phyloP scores from a whole-genome alignment of 345 rosid species.

The Populus euphratica region DNA sequence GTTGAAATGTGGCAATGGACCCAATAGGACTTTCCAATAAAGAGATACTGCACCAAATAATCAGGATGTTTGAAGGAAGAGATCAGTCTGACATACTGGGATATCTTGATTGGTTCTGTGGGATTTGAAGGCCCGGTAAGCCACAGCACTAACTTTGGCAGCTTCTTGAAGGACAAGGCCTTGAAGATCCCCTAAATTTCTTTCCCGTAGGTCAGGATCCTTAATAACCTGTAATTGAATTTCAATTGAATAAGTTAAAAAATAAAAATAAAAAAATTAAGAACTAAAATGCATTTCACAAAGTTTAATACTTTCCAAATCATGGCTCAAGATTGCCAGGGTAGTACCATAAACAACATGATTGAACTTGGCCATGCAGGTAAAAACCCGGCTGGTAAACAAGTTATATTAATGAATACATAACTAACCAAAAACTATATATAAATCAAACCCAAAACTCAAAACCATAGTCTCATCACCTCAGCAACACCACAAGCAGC shows the following conservation, averaged over 20 bases:
- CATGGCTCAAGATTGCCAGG: background rate
- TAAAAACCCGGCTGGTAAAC: too few relatives aligned
- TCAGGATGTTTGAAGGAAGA: background rate
- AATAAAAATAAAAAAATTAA: background rate
- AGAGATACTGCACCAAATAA: background rate
- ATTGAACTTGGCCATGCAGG: too few relatives aligned
- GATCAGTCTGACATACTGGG: slow-evolving; percentile 50
- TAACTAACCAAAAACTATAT: background rate
- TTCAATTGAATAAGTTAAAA: background rate
- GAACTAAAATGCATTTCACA: background rate
- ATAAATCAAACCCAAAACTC: background rate
- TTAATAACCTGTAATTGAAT: slow-evolving; percentile 51
- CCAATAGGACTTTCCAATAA: background rate
- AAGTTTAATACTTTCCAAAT: background rate
- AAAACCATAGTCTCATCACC: slow-evolving; percentile 20
- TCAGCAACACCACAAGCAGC: slow-evolving; percentile 52
- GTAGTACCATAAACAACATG: too few relatives aligned
- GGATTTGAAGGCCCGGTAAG: slow-evolving; percentile 60
- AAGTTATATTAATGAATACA: too few relatives aligned
- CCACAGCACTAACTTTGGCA: slow-evolving; percentile 39
- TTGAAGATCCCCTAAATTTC: slow-evolving; percentile 84
- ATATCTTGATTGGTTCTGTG: slow-evolving; percentile 55
- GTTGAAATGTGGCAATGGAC: background rate
- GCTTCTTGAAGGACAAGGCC: slow-evolving; percentile 61
- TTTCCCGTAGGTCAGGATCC: slow-evolving; percentile 63